These are phyloP conservation scores for Volvox carteri DNA, from an alignment of 163 green algal genomes.

Conservation along the genomic window DNA sequence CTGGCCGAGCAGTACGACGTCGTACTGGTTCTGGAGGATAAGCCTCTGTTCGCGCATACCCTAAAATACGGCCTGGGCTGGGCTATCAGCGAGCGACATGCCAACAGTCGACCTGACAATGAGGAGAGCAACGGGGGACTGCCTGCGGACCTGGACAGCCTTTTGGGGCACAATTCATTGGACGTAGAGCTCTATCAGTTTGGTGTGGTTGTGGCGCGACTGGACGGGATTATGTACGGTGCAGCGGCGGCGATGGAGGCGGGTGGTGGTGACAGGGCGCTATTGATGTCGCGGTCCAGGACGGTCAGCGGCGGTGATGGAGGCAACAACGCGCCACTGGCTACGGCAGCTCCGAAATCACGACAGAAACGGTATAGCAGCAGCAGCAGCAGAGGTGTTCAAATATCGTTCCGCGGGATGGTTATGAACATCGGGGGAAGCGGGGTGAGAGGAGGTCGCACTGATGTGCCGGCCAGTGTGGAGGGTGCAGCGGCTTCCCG, in stretches of 20 bases:
- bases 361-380: background rate
- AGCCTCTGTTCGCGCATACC: background rate
- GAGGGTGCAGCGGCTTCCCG: too few species aligned
- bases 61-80: slow-evolving; percentile 34
- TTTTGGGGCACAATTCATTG: slow-evolving; percentile 1
- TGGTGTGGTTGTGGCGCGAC: background rate
- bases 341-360: too few species aligned
- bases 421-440: too few species aligned
- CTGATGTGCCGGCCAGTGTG: too few species aligned
- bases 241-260: background rate
- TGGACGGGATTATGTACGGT: slow-evolving; percentile 32
- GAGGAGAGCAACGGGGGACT: background rate
- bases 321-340: background rate
- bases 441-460: too few species aligned
- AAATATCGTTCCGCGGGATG: too few species aligned
- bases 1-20: slow-evolving; percentile 39
- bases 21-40: slow-evolving; percentile 29
- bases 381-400: background rate
- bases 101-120: background rate
- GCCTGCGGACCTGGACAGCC: background rate
- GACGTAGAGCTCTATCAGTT: slow-evolving; percentile 33
- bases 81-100: background rate
- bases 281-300: too few species aligned
- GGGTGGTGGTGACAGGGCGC: background rate
- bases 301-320: background rate